Base-by-base conservation (phyloP, 2,329 filamentous ascomycete genomes). In the Raffaelea albimanens region DNA sequence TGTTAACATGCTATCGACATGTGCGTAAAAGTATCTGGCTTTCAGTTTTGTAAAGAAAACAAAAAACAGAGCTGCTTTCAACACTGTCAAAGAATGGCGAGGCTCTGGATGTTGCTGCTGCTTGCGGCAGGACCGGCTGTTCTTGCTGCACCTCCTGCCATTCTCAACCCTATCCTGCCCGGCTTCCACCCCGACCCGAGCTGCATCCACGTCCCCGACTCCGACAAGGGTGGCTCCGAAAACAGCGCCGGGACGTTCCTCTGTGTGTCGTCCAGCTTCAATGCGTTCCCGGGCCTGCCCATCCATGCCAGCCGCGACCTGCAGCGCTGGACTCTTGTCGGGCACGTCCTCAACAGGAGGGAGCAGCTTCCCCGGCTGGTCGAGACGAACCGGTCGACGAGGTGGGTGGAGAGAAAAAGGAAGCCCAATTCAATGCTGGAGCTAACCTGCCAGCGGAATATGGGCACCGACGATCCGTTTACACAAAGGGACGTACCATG, bases 251-350 rank as follows among this genome's bases (percentile, higher is more conserved):
- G 63, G 8, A 67, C 64, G 9, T 70, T 68, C 53, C 71, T 67
- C 56, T 70, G 67, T 49, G 66, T 64, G 5, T 65, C 63, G 1
- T 69, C 67, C 2, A 67, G 62, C 43, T 72, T 70, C 58, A 67
- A 65, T 47, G 61, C 61, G 4, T 71, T 71, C 45, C 67, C 68
- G 0, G 68, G 68, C 8, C 61, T 71, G 14, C 68, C 68, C 0
- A 65, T 72, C 20, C 64, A 71, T 49, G 65, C 67, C 5, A 70
- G 65, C 55, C 65, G 63, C 49, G 67, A 72, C 53, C 57, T 73
- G 25, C 56, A 58, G 38, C 63, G 62, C 19, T 72, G 67, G 66
- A 66, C 63, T 49, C 56, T 70, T 7, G 58, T 62, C 46, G 63
- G 64, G 46, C 60, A 66, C 50, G 65, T 61, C 2, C 46, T 68